Percentiles rank a stretch among this genome's conserved stretches.
Evolutionary conservation across 2,329 filamentous ascomycete genomes (phyloP).

Genomic region (Beauveria sp.): DNA sequence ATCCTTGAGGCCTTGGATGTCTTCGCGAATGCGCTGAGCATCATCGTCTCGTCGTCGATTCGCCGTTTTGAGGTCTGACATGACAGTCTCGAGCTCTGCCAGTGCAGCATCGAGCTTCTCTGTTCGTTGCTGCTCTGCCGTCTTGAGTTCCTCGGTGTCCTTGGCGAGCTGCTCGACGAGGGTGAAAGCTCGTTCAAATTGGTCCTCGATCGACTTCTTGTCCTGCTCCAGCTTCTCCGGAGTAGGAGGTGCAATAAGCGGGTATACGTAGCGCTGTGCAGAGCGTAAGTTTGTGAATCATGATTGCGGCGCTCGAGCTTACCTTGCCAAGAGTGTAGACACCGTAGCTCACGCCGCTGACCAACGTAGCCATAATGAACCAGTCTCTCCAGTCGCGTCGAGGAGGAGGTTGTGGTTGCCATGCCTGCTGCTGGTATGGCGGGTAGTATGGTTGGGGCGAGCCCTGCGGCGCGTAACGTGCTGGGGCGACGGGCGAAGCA

Average conservation of each 20-base stretch:
- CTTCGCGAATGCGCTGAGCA: constrained; percentile 74
- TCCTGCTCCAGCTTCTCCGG: constrained; percentile 90
- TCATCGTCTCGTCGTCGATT: constrained; percentile 82
- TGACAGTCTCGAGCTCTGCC: constrained; percentile 74
- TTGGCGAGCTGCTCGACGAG: constrained; percentile 86
- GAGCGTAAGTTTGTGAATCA: constrained; percentile 17
- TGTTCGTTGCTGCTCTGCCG: constrained; percentile 75
- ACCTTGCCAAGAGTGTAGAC: constrained; percentile 84
- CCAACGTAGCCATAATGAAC: constrained; percentile 98
- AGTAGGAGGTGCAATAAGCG: constrained; percentile 86
- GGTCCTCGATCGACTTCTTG: constrained; percentile 84
- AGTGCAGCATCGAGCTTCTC: constrained; percentile 76
- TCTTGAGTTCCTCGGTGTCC: constrained; percentile 83
- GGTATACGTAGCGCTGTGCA: constrained; percentile 74
- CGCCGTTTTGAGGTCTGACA: constrained; percentile 72
- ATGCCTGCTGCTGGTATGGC: constrained; percentile 44
- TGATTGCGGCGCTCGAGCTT: constrained; percentile 16
- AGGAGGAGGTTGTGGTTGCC: constrained; percentile 56
- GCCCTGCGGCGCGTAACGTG: constrained; percentile 35
- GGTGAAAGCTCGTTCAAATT: constrained; percentile 85
- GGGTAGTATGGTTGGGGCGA: constrained; percentile 39
- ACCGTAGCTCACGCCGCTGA: constrained; percentile 82
- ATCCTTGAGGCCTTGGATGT: constrained; percentile 74
- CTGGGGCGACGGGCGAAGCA: constrained; percentile 34
- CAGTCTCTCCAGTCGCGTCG: constrained; percentile 94